Evolutionary conservation across 768 basidiomycete genomes (phyloP).

Genomic region (Zangia roseola): DNA sequence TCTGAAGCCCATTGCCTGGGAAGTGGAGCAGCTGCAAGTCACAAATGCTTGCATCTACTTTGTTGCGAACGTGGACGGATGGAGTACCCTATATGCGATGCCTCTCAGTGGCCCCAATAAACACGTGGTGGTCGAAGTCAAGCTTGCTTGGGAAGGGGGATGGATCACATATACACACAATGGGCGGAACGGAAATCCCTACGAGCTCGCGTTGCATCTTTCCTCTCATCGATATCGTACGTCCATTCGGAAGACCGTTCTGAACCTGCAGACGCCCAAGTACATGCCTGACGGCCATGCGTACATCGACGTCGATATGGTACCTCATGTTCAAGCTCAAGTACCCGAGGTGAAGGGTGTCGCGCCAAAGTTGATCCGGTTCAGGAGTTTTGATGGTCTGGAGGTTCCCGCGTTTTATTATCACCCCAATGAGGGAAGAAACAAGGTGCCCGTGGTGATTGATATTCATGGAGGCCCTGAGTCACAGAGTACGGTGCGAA

Average conservation of each 20-base stretch:
- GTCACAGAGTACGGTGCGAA: conserved; percentile 34
- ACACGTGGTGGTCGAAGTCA: conserved; percentile 33
- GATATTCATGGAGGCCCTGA: conserved; percentile 42
- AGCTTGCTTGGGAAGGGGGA: conserved; percentile 32
- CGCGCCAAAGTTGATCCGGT: conserved; percentile 35
- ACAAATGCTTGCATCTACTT: conserved; percentile 33
- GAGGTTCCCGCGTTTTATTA: conserved; percentile 44
- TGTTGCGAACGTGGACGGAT: conserved; percentile 40
- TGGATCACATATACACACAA: conserved; percentile 32
- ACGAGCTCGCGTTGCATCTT: conserved; percentile 33
- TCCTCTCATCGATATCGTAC: conserved; percentile 31
- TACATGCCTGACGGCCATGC: conserved; percentile 21
- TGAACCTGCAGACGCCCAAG: conserved; percentile 30
- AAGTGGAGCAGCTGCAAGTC: conserved; percentile 25
- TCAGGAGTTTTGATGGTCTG: conserved; percentile 42
- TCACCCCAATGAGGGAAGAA: conserved; percentile 32
- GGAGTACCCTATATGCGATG: conserved; percentile 29
- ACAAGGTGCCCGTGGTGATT: conserved; percentile 33
- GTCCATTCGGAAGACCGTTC: conserved; percentile 23
- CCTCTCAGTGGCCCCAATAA: conserved; percentile 30
- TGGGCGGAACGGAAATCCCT: conserved; percentile 32
- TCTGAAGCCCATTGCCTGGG: conserved; percentile 37
- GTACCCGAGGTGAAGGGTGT: conserved; percentile 28
- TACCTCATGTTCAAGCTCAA: conserved; percentile 34
- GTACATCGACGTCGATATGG: conserved; percentile 29